These are phyloP conservation scores for Cladosporium sp. DNA, from an alignment of 2,329 filamentous ascomycete species.

Conservation along the genomic window DNA sequence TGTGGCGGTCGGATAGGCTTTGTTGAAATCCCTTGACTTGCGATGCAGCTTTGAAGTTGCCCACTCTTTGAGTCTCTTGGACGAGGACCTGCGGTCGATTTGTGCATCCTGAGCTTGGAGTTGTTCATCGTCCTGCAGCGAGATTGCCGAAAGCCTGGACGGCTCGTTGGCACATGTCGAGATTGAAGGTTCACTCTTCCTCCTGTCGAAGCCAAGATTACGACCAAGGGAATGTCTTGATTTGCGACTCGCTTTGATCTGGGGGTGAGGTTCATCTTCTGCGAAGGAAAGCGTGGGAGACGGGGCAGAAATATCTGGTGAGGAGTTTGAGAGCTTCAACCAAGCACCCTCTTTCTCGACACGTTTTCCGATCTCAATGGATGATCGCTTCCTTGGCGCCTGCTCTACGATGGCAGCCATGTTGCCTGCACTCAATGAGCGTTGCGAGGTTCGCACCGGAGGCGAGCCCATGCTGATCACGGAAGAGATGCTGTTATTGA, in stretches of 20 bases:
- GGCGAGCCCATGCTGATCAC: slow-evolving; percentile 61
- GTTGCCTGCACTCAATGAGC: slow-evolving; percentile 13
- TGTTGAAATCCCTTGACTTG: slow-evolving; percentile 22
- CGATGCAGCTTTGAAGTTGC: slow-evolving; percentile 47
- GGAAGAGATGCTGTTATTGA: slow-evolving; percentile 78
- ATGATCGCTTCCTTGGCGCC: slow-evolving; percentile 7
- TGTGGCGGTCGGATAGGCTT: slow-evolving; percentile 5
- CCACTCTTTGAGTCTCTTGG: slow-evolving; percentile 72
- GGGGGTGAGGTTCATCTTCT: neutral
- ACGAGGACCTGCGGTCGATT: slow-evolving; percentile 30
- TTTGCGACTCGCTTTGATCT: slow-evolving; percentile 42
- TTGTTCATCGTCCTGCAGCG: slow-evolving; percentile 30
- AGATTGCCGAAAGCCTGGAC: slow-evolving; percentile 34
- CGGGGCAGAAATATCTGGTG: neutral
- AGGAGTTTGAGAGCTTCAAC: slow-evolving; percentile 28
- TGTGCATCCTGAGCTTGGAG: neutral
- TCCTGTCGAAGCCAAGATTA: slow-evolving; percentile 62
- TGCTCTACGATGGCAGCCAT: slow-evolving; percentile 17
- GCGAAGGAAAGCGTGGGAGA: slow-evolving; percentile 12
- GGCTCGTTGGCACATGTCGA: slow-evolving; percentile 27
- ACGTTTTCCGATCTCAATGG: slow-evolving; percentile 30
- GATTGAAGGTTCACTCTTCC: slow-evolving; percentile 42
- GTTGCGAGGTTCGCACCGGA: neutral
- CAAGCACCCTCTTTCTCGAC: slow-evolving; percentile 36
- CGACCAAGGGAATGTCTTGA: slow-evolving; percentile 64